Evolutionary conservation across 2,329 filamentous ascomycete species (phyloP).

Genomic region (Trichophyton mentagrophytes): DNA sequence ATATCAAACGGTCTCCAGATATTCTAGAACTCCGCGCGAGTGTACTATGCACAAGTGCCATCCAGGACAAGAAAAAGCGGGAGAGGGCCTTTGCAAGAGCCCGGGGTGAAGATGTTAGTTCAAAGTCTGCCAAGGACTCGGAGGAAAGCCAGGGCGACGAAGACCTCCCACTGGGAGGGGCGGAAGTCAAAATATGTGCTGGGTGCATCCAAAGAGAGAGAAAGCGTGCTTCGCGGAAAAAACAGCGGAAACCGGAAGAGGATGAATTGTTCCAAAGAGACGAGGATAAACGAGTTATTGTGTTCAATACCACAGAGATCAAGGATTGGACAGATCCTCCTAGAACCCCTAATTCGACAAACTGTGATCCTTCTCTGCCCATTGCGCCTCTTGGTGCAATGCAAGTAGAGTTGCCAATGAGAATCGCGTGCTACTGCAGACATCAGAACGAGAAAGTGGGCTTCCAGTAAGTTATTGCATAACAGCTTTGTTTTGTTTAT

Average conservation of each 20-base stretch:
- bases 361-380: slow-evolving; percentile 21
- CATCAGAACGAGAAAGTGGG: slow-evolving; percentile 90
- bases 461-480: slow-evolving; percentile 43
- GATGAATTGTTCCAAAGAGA: slow-evolving; percentile 76
- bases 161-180: slow-evolving; percentile 68
- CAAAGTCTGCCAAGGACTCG: slow-evolving; percentile 26
- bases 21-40: slow-evolving; percentile 67
- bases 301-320: slow-evolving; percentile 81
- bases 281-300: slow-evolving; percentile 68
- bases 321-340: slow-evolving; percentile 65
- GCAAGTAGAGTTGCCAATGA: slow-evolving; percentile 79
- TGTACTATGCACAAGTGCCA: slow-evolving; percentile 84
- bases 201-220: slow-evolving; percentile 87
- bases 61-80: slow-evolving; percentile 57
- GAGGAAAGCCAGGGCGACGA: slow-evolving; percentile 49
- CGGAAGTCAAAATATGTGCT: slow-evolving; percentile 81
- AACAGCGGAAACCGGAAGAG: slow-evolving; percentile 83
- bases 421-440: slow-evolving; percentile 92
- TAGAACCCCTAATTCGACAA: slow-evolving; percentile 40
- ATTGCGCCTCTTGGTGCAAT: slow-evolving; percentile 45
- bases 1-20: slow-evolving; percentile 49
- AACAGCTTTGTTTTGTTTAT: background rate
- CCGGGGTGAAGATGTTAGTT: slow-evolving; percentile 30
- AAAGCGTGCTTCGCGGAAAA: slow-evolving; percentile 84
- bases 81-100: slow-evolving; percentile 54